A percentile compares a stretch with the other conserved stretches of the same genome.
phyloP scores from a whole-genome alignment of 2,329 filamentous ascomycete genomes.

The Fusarium nygamai region DNA sequence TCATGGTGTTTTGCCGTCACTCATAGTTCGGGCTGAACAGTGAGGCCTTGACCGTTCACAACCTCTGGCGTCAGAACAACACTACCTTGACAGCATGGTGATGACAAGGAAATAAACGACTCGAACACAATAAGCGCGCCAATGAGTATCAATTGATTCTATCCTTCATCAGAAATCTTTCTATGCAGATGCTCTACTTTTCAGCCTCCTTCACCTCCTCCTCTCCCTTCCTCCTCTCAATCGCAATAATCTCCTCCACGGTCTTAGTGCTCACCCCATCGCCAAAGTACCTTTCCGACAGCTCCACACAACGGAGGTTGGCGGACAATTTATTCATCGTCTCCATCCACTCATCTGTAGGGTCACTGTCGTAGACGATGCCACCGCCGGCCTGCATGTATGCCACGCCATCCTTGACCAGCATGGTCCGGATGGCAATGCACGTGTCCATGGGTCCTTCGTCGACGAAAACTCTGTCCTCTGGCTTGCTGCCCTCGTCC shows the following conservation, averaged over 20 bases:
- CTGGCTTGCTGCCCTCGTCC: conserved; percentile 60
- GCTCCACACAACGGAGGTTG: conserved; percentile 43
- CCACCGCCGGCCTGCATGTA: conserved; percentile 92
- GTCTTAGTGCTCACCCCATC: conserved; percentile 40
- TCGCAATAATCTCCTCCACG: conserved; percentile 42
- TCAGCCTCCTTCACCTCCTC: conserved; percentile 38
- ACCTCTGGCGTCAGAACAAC: background rate
- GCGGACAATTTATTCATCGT: conserved; percentile 88
- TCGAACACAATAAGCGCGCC: background rate
- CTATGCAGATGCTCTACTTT: background rate
- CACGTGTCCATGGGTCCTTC: conserved; percentile 94
- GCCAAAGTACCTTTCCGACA: conserved; percentile 42
- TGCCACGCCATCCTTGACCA: conserved; percentile 88
- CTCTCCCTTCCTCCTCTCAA: conserved; percentile 42
- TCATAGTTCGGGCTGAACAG: background rate
- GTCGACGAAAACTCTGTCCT: conserved; percentile 46
- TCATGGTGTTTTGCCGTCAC: too few relatives aligned
- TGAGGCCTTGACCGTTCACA: background rate
- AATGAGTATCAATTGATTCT: background rate
- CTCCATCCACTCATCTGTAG: conserved; percentile 93
- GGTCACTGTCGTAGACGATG: conserved; percentile 94
- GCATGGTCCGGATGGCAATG: conserved; percentile 87
- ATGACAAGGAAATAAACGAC: background rate
- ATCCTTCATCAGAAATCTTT: background rate
- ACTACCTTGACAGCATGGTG: background rate